phyloP scores from a whole-genome alignment of 805 yeast genomes.

The Brettanomyces custersianus region DNA sequence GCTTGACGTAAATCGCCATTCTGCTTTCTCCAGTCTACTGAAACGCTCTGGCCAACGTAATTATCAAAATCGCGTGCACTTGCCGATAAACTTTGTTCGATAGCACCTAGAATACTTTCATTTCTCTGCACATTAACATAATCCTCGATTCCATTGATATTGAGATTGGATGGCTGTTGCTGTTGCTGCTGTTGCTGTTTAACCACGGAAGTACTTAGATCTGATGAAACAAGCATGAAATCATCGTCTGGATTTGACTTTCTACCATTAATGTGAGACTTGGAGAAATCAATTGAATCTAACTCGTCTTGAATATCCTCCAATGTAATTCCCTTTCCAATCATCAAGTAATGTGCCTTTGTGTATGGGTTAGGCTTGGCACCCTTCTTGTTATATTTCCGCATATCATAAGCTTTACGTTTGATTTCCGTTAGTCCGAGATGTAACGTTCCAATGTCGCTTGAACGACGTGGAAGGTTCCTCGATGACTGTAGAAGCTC shows the following conservation, averaged over 20 bases:
- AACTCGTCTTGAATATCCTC: conserved; percentile 69
- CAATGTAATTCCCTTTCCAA: conserved; percentile 80
- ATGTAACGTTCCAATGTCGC: conserved; percentile 73
- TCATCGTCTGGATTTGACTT: conserved; percentile 1
- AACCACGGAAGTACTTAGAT: neutral
- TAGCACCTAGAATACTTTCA: conserved; percentile 71
- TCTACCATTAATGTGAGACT: conserved; percentile 11
- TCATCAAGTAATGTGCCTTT: conserved; percentile 79
- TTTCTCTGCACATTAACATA: conserved; percentile 66
- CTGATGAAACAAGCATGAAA: too few species aligned
- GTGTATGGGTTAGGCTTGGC: conserved; percentile 37
- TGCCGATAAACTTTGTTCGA: conserved; percentile 64
- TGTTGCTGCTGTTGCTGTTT: neutral
- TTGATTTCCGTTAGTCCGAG: conserved; percentile 73
- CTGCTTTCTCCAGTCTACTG: conserved; percentile 77
- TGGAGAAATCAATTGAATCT: conserved; percentile 28
- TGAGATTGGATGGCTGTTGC: neutral
- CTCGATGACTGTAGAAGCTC: conserved; percentile 73
- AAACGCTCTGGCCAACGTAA: conserved; percentile 61
- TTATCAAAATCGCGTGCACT: conserved; percentile 80
- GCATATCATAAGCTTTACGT: conserved; percentile 50
- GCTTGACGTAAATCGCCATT: conserved; percentile 66
- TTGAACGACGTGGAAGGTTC: conserved; percentile 55
- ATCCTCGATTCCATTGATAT: conserved; percentile 43
- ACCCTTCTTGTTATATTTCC: conserved; percentile 32